Conservation (phyloP, 1,284 basidiomycete genomes). For the Papiliotrema laurentii region DNA sequence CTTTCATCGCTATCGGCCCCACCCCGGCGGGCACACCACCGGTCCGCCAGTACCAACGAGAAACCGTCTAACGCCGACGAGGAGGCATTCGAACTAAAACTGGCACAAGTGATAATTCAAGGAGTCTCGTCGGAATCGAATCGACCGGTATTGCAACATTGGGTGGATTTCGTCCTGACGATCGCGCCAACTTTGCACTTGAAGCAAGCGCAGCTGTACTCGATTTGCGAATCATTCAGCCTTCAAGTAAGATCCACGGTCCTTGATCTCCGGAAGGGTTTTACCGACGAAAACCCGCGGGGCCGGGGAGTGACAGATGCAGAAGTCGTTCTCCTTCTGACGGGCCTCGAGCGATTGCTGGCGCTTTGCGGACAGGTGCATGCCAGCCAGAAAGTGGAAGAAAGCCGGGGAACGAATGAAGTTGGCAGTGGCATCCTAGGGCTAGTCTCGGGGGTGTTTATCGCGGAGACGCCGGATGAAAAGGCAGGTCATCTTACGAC, state of each 20-base stretch:
- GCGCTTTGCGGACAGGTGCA: constrained; percentile 52
- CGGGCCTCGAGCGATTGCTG: constrained; percentile 74
- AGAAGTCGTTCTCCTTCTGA: constrained; percentile 76
- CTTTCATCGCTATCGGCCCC: constrained; percentile 54
- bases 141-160: constrained; percentile 79
- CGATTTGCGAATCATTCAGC: constrained; percentile 76
- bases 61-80: not conserved
- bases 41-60: not conserved
- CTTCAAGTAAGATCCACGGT: constrained; percentile 60
- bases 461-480: constrained; percentile 36
- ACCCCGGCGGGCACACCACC: constrained; percentile 1
- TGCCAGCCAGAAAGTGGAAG: constrained; percentile 19
- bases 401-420: constrained; percentile 47
- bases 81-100: constrained; percentile 43
- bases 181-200: constrained; percentile 73
- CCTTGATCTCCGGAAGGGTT: constrained; percentile 46
- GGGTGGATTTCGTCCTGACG: constrained; percentile 92
- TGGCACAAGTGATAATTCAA: constrained; percentile 73
- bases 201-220: constrained; percentile 63
- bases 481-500: constrained; percentile 17
- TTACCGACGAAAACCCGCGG: too few species aligned
- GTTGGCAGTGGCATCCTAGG: constrained; percentile 48
- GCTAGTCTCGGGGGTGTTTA: constrained; percentile 48
- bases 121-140: constrained; percentile 69
- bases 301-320: constrained; percentile 60